phyloP scores from a whole-genome alignment of 2,329 filamentous ascomycete genomes.

The Exophiala phaeomuriformis region DNA sequence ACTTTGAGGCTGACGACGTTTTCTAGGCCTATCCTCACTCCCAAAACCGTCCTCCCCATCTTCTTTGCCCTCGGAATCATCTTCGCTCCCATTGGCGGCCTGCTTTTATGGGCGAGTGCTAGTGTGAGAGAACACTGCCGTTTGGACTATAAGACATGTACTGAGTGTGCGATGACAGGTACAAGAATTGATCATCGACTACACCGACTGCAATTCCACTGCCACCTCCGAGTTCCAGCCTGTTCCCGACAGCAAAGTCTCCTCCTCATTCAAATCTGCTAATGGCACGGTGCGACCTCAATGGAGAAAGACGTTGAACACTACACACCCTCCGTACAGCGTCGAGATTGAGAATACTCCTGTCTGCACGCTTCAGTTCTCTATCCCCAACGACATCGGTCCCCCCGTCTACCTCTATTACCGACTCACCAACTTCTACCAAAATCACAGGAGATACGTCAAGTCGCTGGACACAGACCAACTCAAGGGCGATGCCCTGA shows the following conservation, averaged over 20 bases:
- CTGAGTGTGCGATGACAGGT: conserved; percentile 50
- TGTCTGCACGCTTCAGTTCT: conserved; percentile 68
- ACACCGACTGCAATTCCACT: conserved; percentile 64
- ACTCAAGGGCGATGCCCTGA: conserved; percentile 63
- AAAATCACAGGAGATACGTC: conserved; percentile 95
- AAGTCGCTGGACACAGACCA: conserved; percentile 79
- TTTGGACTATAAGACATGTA: not conserved
- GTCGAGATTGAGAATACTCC: conserved; percentile 34
- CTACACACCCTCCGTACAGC: conserved; percentile 26
- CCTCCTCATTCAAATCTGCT: conserved; percentile 62
- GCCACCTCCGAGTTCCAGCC: conserved; percentile 43
- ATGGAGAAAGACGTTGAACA: conserved; percentile 27
- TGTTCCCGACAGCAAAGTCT: conserved; percentile 54
- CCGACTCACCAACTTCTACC: conserved; percentile 94
- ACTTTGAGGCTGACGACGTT: conserved; percentile 19
- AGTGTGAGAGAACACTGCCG: conserved; percentile 47
- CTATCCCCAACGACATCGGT: conserved; percentile 68
- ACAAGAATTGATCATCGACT: conserved; percentile 85
- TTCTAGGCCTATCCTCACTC: conserved; percentile 79
- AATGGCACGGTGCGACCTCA: conserved; percentile 34
- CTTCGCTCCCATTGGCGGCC: conserved; percentile 84
- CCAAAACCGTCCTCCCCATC: conserved; percentile 83
- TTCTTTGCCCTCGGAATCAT: conserved; percentile 88
- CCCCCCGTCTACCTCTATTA: conserved; percentile 91
- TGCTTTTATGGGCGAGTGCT: conserved; percentile 77